phyloP scores from a whole-genome alignment of 2,329 filamentous ascomycete species.

The Xylariaceae sp. region DNA sequence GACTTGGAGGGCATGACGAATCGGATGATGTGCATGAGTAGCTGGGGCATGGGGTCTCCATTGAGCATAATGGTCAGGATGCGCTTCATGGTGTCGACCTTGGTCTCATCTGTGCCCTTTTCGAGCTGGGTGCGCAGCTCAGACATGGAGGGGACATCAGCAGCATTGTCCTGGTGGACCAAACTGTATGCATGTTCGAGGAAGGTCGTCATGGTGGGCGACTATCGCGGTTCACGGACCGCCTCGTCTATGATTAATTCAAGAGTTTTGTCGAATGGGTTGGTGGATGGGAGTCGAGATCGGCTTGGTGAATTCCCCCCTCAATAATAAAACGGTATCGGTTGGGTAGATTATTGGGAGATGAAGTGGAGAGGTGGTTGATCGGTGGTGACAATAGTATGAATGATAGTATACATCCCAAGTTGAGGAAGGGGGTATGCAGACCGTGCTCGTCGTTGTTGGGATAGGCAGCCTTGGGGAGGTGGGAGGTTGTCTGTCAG shows the following conservation, averaged over 20 bases:
- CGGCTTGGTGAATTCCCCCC: constrained; percentile 8
- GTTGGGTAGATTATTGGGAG: constrained; percentile 1
- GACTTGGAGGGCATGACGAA: constrained; percentile 99
- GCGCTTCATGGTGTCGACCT: constrained; percentile 93
- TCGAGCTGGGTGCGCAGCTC: constrained; percentile 91
- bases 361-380: constrained; percentile 16
- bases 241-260: constrained; percentile 21
- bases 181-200: constrained; percentile 94
- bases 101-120: constrained; percentile 88
- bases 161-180: constrained; percentile 95
- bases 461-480: constrained; percentile 1
- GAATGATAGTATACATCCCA: constrained; percentile 29
- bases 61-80: constrained; percentile 98
- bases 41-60: constrained; percentile 88
- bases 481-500: background rate
- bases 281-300: constrained; percentile 4
- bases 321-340: constrained; percentile 10
- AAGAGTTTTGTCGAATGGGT: constrained; percentile 2
- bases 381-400: too few relatives aligned
- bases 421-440: constrained; percentile 4
- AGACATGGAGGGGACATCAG: constrained; percentile 83
- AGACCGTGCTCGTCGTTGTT: constrained; percentile 1
- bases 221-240: constrained; percentile 28
- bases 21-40: constrained; percentile 99
- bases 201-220: constrained; percentile 78